A percentile compares a stretch with the other conserved stretches of the same genome.
Conservation (phyloP, 2,329 filamentous ascomycete species). For the Scedosporium apiospermum region DNA sequence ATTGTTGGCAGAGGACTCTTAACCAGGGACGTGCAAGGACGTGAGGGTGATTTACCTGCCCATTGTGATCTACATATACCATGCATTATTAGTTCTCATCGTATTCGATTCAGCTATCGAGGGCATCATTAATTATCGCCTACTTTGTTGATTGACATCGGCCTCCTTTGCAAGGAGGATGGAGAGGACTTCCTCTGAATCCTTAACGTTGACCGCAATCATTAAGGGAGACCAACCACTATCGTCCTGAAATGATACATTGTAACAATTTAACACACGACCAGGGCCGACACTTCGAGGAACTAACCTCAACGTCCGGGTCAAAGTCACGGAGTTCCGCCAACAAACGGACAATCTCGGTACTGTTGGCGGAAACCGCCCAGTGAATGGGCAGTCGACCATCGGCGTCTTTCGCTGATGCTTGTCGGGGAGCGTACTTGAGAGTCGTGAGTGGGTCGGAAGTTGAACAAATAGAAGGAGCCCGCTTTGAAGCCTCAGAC, state of each 20-base stretch:
- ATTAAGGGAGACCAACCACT: constrained; percentile 78
- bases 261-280: not conserved
- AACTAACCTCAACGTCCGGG: constrained; percentile 62
- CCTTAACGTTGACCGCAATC: constrained; percentile 68
- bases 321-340: constrained; percentile 67
- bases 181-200: constrained; percentile 59
- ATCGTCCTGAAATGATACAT: constrained; percentile 45
- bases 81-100: constrained; percentile 10
- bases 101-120: too few relatives aligned
- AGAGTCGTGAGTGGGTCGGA: not conserved
- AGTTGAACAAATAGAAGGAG: not conserved
- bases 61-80: constrained; percentile 47
- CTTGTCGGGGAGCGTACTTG: constrained; percentile 71
- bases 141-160: constrained; percentile 65
- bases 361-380: constrained; percentile 76
- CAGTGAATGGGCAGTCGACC: constrained; percentile 88
- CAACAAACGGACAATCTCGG: constrained; percentile 65
- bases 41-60: constrained; percentile 38
- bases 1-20: not conserved
- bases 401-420: constrained; percentile 67
- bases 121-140: constrained; percentile 8
- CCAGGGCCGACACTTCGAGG: not conserved
- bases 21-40: not conserved
- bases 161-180: constrained; percentile 61
- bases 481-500: too few relatives aligned